Evolutionary conservation across 805 yeast genomes (phyloP).

Genomic region (Nakazawaea holstii): DNA sequence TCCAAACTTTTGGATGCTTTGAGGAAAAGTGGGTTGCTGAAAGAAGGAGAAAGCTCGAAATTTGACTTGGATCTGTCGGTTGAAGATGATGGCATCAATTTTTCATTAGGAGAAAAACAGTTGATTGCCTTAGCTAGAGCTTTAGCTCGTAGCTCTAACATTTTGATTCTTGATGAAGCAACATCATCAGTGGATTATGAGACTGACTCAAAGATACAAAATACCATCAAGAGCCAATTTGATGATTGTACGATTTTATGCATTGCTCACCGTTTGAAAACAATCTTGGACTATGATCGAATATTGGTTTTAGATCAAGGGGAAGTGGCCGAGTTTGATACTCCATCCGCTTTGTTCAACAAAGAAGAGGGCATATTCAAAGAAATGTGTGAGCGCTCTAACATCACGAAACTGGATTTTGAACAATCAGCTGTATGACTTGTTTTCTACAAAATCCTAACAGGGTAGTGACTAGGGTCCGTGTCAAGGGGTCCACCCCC

Average conservation of each 20-base stretch:
- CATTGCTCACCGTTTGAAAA: conserved; percentile 59
- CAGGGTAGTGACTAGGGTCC: too few species aligned
- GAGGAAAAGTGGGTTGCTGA: conserved; percentile 50
- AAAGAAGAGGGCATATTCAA: conserved; percentile 37
- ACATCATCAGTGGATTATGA: conserved; percentile 61
- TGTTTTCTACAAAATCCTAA: too few species aligned
- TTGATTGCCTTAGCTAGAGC: conserved; percentile 56
- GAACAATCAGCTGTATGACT: too few species aligned
- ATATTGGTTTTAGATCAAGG: conserved; percentile 86
- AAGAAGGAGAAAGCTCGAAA: conserved; percentile 32
- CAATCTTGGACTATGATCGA: conserved; percentile 72
- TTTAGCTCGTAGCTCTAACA: conserved; percentile 44
- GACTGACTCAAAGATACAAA: conserved; percentile 51
- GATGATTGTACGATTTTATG: conserved; percentile 50
- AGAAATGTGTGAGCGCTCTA: conserved; percentile 34
- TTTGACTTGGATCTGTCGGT: conserved; percentile 47
- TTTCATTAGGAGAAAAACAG: conserved; percentile 58
- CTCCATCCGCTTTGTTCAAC: conserved; percentile 57
- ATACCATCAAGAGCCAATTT: conserved; percentile 44
- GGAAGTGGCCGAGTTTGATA: conserved; percentile 65
- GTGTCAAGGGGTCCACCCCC: too few species aligned
- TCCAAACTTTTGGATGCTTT: conserved; percentile 63
- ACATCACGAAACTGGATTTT: conserved; percentile 18
- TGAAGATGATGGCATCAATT: conserved; percentile 53
- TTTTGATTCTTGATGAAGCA: conserved; percentile 57